Conservation (phyloP, 805 yeast species). For the Starmerella riodocensis region DNA sequence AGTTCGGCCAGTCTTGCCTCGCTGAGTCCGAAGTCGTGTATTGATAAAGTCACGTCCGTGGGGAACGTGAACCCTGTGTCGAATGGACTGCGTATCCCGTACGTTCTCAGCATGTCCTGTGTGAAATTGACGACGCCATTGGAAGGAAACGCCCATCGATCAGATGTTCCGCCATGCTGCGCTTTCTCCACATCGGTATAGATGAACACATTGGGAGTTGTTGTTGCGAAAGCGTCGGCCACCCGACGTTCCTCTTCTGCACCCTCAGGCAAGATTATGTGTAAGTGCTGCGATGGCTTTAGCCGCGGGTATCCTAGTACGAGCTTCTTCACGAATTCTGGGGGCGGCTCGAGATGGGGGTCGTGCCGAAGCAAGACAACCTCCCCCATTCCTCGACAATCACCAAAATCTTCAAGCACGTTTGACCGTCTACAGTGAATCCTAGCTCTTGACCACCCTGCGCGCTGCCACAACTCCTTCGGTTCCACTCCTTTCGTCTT, state of each 20-base stretch:
- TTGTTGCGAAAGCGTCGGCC: constrained; percentile 1
- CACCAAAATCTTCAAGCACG: too few relatives aligned
- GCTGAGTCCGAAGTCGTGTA: constrained; percentile 12
- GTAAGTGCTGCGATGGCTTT: neutral
- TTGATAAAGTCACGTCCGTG: neutral
- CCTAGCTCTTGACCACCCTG: too few relatives aligned
- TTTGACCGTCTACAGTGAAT: too few relatives aligned
- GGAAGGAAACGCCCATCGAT: neutral
- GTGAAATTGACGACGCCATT: neutral
- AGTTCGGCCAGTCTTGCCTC: constrained; percentile 3
- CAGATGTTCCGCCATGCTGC: too few relatives aligned
- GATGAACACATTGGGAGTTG: constrained; percentile 7
- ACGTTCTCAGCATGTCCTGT: neutral
- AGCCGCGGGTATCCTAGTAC: constrained; percentile 6
- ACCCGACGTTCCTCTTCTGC: neutral
- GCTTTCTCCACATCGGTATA: too few relatives aligned
- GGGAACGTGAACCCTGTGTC: constrained; percentile 12
- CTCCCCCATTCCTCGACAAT: neutral
- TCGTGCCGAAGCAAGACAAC: neutral
- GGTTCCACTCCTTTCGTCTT: too few relatives aligned
- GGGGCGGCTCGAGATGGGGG: neutral
- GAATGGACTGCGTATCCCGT: constrained; percentile 10
- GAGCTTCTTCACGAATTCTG: neutral
- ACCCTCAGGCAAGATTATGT: constrained; percentile 1
- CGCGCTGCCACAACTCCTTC: too few relatives aligned